phyloP scores from a whole-genome alignment of 2,329 filamentous ascomycete genomes.

The Scytalidium sp. region DNA sequence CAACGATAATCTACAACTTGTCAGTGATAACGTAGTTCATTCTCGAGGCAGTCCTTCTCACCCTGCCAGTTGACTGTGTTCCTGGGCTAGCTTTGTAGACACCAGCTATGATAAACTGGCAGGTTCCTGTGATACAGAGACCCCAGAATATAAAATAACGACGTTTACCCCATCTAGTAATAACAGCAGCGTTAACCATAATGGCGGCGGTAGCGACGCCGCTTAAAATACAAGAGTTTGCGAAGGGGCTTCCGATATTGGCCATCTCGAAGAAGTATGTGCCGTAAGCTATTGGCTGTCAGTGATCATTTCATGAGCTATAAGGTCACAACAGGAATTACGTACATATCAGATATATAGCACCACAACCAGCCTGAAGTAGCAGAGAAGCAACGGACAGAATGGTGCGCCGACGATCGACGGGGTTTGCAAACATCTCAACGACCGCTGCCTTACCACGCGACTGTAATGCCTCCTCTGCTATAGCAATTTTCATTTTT shows the following conservation, averaged over 20 bases:
- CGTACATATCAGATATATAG: slow-evolving; percentile 54
- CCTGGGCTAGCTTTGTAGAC: slow-evolving; percentile 44
- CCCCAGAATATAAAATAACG: slow-evolving; percentile 50
- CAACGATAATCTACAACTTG: slow-evolving; percentile 41
- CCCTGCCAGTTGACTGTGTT: slow-evolving; percentile 34
- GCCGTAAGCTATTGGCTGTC: slow-evolving; percentile 39
- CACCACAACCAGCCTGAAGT: slow-evolving; percentile 50
- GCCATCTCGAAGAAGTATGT: slow-evolving; percentile 62
- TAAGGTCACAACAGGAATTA: neutral
- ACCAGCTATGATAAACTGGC: slow-evolving; percentile 51
- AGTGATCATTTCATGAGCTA: neutral
- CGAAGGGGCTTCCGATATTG: slow-evolving; percentile 50
- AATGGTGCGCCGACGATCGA: slow-evolving; percentile 48
- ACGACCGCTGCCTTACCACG: slow-evolving; percentile 32
- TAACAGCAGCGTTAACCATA: slow-evolving; percentile 48
- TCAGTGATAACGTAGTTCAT: neutral
- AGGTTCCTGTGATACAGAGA: slow-evolving; percentile 47
- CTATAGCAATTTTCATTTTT: slow-evolving; percentile 26
- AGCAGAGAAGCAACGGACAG: slow-evolving; percentile 45
- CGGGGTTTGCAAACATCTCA: slow-evolving; percentile 48
- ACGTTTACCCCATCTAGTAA: slow-evolving; percentile 50
- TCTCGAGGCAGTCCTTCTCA: slow-evolving; percentile 1
- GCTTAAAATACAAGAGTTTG: slow-evolving; percentile 53
- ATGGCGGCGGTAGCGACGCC: slow-evolving; percentile 52
- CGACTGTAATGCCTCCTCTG: slow-evolving; percentile 22